Evolutionary conservation across 768 basidiomycete genomes (phyloP).

Genomic region (Tricholoma terreum): DNA sequence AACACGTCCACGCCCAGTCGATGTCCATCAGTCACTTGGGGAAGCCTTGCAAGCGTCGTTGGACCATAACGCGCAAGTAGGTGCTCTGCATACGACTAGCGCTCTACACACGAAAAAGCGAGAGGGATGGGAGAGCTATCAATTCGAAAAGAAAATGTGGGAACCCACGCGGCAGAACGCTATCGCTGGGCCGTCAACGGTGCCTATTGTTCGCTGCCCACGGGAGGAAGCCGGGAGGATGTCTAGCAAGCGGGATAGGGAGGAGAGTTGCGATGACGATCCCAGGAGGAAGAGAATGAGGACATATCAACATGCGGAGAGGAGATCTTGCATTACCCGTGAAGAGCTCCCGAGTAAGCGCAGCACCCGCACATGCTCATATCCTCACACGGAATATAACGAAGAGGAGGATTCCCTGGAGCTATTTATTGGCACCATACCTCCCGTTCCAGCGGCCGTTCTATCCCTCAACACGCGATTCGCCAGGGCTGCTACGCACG

Average conservation of each 20-base stretch:
- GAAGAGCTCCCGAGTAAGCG: neutral
- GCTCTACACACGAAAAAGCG: neutral
- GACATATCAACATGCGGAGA: neutral
- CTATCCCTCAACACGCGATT: neutral
- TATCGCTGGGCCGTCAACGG: conserved; percentile 4
- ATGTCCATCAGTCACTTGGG: conserved; percentile 7
- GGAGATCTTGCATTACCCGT: neutral
- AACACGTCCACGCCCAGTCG: neutral
- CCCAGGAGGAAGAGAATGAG: neutral
- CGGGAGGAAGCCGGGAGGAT: neutral
- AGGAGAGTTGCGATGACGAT: neutral
- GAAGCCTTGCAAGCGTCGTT: conserved; percentile 13
- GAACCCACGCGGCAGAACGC: neutral
- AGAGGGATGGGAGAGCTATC: neutral
- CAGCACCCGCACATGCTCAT: neutral
- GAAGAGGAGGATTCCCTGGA: neutral
- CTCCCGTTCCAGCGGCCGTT: neutral
- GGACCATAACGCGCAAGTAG: conserved; percentile 10
- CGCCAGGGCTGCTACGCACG: neutral
- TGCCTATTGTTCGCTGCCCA: neutral
- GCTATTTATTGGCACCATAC: neutral
- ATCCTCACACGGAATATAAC: neutral
- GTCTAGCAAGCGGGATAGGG: neutral
- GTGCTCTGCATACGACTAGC: neutral
- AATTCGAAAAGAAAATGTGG: neutral